Evolutionary conservation across 2,329 filamentous ascomycete species (phyloP).

Genomic region (Fusarium albidum): DNA sequence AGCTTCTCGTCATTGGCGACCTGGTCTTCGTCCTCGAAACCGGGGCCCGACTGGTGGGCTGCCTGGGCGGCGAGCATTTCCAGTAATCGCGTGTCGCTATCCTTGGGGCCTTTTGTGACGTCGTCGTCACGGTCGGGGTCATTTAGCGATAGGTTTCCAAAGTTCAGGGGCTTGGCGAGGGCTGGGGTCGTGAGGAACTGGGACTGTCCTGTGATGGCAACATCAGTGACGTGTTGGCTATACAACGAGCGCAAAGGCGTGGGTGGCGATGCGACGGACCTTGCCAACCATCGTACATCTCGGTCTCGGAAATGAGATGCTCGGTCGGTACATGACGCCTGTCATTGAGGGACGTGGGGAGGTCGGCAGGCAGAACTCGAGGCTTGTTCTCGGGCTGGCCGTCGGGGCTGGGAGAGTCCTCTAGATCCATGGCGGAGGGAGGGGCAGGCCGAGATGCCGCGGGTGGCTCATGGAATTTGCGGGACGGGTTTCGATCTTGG

Average conservation of each 20-base stretch:
- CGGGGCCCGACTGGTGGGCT: constrained; percentile 76
- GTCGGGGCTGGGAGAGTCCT: constrained; percentile 55
- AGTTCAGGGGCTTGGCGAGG: constrained; percentile 82
- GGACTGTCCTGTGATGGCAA: constrained; percentile 75
- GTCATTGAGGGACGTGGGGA: constrained; percentile 93
- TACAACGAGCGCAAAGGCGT: constrained; percentile 25
- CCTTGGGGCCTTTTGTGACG: constrained; percentile 62
- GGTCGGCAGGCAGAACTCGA: constrained; percentile 76
- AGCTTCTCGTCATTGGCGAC: constrained; percentile 79
- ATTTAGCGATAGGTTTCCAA: constrained; percentile 82
- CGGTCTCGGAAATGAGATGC: constrained; percentile 77
- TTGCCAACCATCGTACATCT: constrained; percentile 99
- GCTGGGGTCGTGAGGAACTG: constrained; percentile 92
- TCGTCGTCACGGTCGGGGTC: constrained; percentile 77
- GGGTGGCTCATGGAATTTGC: constrained; percentile 44
- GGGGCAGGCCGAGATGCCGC: constrained; percentile 46
- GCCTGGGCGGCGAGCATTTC: constrained; percentile 96
- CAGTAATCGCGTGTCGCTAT: constrained; percentile 88
- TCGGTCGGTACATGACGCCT: constrained; percentile 73
- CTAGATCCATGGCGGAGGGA: constrained; percentile 66
- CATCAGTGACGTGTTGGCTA: constrained; percentile 39
- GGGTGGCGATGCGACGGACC: constrained; percentile 57
- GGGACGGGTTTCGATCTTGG: constrained; percentile 6
- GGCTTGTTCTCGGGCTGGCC: constrained; percentile 51
- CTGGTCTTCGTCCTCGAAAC: constrained; percentile 80